Conservation (phyloP, 306 rosid genomes). For the Medicago arabica region DNA sequence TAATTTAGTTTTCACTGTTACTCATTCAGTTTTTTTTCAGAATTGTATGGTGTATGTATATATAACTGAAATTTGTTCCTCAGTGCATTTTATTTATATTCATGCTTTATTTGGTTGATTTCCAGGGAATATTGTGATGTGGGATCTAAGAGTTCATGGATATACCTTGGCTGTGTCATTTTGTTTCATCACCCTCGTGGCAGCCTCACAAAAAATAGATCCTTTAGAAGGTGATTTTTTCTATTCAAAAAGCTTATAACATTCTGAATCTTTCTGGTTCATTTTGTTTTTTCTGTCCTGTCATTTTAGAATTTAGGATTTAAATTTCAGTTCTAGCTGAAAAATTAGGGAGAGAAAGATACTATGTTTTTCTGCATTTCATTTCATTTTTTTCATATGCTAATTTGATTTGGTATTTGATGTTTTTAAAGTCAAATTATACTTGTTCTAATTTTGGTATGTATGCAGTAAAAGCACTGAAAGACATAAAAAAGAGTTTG, state of each 20-base stretch:
- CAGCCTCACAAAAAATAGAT: conserved; percentile 53
- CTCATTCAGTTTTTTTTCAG: not conserved
- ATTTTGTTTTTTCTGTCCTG: no score
- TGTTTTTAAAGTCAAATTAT: not conserved
- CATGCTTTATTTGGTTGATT: not conserved
- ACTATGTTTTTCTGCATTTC: no score
- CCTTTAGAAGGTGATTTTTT: conserved; percentile 74
- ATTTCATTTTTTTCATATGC: no score
- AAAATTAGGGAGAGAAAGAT: no score
- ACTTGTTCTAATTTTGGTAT: conserved; percentile 22
- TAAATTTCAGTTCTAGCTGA: no score
- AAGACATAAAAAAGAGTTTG: conserved; percentile 63
- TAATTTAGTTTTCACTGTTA: not conserved
- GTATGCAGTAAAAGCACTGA: conserved; percentile 70
- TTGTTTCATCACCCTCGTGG: conserved; percentile 46
- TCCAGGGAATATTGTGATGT: conserved; percentile 58
- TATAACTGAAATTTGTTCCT: conserved; percentile 19
- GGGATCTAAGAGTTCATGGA: conserved; percentile 50
- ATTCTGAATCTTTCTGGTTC: conserved; percentile 23
- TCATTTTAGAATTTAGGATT: no score
- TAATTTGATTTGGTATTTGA: conserved; percentile 33
- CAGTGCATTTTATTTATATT: no score
- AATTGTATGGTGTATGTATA: not conserved
- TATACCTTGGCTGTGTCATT: conserved; percentile 49
- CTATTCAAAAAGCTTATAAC: not conserved